Evolutionary conservation across 306 rosid genomes (phyloP).

Genomic region (Lathyrus aphaca): DNA sequence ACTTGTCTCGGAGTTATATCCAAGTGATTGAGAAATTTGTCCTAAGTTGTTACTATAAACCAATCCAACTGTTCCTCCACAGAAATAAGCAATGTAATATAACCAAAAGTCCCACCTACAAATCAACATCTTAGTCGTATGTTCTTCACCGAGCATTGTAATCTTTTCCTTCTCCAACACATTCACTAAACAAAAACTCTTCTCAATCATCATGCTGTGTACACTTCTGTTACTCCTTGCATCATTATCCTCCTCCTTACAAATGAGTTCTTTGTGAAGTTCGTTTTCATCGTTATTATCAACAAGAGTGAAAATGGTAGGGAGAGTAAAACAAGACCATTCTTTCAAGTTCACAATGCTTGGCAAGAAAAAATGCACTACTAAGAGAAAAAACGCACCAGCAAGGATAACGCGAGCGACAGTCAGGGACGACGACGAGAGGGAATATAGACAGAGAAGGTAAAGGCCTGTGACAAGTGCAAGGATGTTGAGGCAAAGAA

Average conservation of each 20-base stretch:
- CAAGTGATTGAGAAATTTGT: conserved; percentile 81
- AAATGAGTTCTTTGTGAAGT: conserved; percentile 56
- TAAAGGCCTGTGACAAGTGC: conserved; percentile 76
- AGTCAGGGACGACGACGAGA: conserved; percentile 38
- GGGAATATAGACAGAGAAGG: conserved; percentile 56
- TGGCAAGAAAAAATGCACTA: conserved; percentile 55
- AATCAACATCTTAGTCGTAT: conserved; percentile 48
- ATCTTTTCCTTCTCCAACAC: conserved; percentile 53
- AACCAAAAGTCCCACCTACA: conserved; percentile 76
- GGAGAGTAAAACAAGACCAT: conserved; percentile 36
- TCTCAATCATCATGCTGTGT: conserved; percentile 28
- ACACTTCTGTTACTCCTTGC: conserved; percentile 1
- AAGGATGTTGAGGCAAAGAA: conserved; percentile 60
- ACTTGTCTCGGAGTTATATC: conserved; percentile 50
- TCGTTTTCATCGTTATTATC: conserved; percentile 43
- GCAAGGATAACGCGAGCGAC: conserved; percentile 51
- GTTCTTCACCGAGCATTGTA: conserved; percentile 67
- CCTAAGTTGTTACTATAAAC: conserved; percentile 87
- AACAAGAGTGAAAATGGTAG: conserved; percentile 27
- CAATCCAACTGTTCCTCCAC: conserved; percentile 86
- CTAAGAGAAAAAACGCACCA: conserved; percentile 62
- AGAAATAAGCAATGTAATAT: conserved; percentile 69
- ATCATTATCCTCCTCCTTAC: conserved; percentile 14
- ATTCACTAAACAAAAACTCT: conserved; percentile 41
- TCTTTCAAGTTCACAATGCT: conserved; percentile 43